Percentiles rank a stretch among this genome's conserved stretches.
Evolutionary conservation across 257 asterid genomes (phyloP).

Genomic region (Gentiana straminea): DNA sequence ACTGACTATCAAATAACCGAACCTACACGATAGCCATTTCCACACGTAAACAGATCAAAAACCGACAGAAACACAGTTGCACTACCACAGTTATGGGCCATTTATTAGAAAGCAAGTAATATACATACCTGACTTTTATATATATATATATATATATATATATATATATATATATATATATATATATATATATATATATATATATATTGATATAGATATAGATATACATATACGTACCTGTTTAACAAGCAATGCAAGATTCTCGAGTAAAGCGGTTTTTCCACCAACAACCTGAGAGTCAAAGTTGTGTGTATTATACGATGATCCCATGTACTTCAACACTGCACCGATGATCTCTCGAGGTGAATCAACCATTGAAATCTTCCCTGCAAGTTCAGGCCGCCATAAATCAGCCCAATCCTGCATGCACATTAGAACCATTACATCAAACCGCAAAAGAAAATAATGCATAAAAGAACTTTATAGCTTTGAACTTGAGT

Average conservation of each 20-base stretch:
- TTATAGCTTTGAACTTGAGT: constrained; percentile 9
- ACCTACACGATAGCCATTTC: constrained; percentile 37
- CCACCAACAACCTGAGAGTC: constrained; percentile 75
- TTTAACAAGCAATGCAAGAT: constrained; percentile 50
- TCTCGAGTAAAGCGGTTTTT: constrained; percentile 52
- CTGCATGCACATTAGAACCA: constrained; percentile 24
- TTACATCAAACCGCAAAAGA: not conserved
- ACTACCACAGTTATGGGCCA: too few species aligned
- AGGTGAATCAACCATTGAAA: constrained; percentile 88
- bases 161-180: too few species aligned
- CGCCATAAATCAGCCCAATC: constrained; percentile 99
- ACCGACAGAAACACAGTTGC: too few species aligned
- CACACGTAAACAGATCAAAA: too few species aligned
- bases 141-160: too few species aligned
- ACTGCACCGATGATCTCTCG: constrained; percentile 87
- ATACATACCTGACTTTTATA: too few species aligned
- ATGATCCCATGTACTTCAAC: constrained; percentile 79
- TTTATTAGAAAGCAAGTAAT: too few species aligned
- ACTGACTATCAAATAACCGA: constrained; percentile 65
- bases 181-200: too few species aligned
- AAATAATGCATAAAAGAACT: not conserved
- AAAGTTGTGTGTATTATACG: constrained; percentile 66
- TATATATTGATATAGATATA: too few species aligned
- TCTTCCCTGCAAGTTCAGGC: constrained; percentile 84
- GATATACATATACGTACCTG: constrained; percentile 35